A percentile compares a stretch with the other conserved stretches of the same genome.
Conservation (phyloP, 805 yeast genomes). For the Candida awuae region DNA sequence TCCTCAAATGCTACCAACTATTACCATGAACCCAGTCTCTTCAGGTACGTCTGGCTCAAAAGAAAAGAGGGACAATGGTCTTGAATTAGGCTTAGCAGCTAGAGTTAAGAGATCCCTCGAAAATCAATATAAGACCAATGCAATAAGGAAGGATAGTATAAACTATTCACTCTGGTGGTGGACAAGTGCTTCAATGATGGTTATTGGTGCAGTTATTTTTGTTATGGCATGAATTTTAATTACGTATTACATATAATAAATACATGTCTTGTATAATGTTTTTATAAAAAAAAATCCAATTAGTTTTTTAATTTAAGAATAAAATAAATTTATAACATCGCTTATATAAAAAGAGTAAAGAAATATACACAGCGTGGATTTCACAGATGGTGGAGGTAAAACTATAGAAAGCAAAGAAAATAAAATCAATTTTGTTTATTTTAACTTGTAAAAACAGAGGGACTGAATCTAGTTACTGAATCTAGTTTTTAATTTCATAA, state of each 20-base stretch:
- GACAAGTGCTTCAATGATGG: conserved; percentile 36
- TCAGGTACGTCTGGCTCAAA: conserved; percentile 17
- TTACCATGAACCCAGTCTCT: conserved; percentile 77
- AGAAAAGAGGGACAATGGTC: conserved; percentile 12
- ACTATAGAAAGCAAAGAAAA: not conserved
- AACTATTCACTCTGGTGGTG: conserved; percentile 52
- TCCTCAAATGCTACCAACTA: conserved; percentile 93
- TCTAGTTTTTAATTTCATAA: conserved; percentile 60
- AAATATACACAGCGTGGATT: too few relatives aligned
- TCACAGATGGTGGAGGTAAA: too few relatives aligned
- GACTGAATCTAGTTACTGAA: not conserved
- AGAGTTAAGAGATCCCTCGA: conserved; percentile 67
- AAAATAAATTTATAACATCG: too few relatives aligned
- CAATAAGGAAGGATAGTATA: conserved; percentile 35
- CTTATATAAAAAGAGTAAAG: not conserved
- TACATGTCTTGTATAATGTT: too few relatives aligned
- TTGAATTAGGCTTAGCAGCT: conserved; percentile 26
- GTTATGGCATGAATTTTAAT: conserved; percentile 14
- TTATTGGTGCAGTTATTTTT: conserved; percentile 26
- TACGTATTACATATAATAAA: not conserved
- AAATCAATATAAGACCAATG: conserved; percentile 72
- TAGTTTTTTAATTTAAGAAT: too few relatives aligned
- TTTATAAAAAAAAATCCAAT: too few relatives aligned
- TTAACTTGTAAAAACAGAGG: not conserved
- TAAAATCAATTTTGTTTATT: not conserved